A percentile compares a stretch with the other conserved stretches of the same genome.
Evolutionary conservation across 2,329 filamentous ascomycete genomes (phyloP).

Genomic region (Cadophora sp.): DNA sequence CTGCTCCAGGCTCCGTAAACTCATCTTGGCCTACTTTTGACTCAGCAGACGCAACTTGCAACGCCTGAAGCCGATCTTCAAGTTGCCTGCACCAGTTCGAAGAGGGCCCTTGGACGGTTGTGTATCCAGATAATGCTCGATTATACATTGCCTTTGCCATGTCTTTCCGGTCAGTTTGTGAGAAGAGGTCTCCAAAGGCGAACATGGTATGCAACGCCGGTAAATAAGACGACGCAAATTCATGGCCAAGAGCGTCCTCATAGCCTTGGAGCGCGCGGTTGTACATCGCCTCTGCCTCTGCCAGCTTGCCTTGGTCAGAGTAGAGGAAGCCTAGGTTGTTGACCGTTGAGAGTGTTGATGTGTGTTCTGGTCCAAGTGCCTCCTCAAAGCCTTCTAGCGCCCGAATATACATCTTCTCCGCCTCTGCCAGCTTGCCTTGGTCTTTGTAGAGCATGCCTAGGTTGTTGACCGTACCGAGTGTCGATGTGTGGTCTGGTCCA

Average conservation of each 20-base stretch:
- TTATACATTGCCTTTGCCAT: constrained; percentile 40
- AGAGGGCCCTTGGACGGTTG: too few species aligned
- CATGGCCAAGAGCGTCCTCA: constrained; percentile 34
- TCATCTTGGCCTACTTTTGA: constrained; percentile 24
- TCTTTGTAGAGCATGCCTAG: constrained; percentile 30
- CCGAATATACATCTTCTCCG: constrained; percentile 44
- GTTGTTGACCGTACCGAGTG: constrained; percentile 22
- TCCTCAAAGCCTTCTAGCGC: constrained; percentile 42
- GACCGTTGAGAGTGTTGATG: too few species aligned
- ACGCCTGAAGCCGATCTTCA: too few species aligned
- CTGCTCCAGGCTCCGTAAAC: constrained; percentile 25
- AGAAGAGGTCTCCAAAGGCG: constrained; percentile 39
- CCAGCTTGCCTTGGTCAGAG: constrained; percentile 34
- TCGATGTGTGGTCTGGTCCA: constrained; percentile 27
- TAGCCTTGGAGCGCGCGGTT: constrained; percentile 42
- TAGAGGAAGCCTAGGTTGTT: too few species aligned
- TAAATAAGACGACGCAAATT: constrained; percentile 39
- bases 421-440: constrained; percentile 35
- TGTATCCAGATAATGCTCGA: constrained; percentile 25
- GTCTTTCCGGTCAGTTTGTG: constrained; percentile 36
- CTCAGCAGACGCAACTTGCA: constrained; percentile 17
- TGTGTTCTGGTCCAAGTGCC: constrained; percentile 29
- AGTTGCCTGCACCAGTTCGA: too few species aligned
- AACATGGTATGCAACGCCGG: constrained; percentile 40
- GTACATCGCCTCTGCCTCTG: too few species aligned